phyloP scores from a whole-genome alignment of 306 rosid species.

The Begonia peltatifolia region DNA sequence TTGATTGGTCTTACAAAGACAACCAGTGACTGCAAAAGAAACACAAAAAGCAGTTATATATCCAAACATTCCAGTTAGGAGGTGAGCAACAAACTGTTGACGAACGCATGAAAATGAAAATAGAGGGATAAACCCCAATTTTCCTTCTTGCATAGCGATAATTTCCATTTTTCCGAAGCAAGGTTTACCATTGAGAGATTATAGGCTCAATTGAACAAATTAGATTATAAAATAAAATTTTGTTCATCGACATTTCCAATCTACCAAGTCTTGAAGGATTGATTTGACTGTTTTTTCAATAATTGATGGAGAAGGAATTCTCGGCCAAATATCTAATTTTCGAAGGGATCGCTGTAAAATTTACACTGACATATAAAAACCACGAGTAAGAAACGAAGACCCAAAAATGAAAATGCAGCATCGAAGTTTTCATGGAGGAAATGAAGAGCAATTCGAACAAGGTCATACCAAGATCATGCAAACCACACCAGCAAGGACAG shows the following conservation, averaged over 20 bases:
- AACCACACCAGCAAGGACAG: slow-evolving; percentile 51
- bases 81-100: not conserved
- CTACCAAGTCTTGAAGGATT: not conserved
- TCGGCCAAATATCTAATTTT: not conserved
- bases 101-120: not conserved
- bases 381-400: not conserved
- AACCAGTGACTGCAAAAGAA: slow-evolving; percentile 67
- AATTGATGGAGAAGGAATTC: too few relatives aligned
- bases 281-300: too few relatives aligned
- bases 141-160: not conserved
- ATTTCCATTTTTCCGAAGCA: not conserved
- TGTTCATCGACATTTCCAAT: not conserved
- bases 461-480: slow-evolving; percentile 72
- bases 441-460: not conserved
- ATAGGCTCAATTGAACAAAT: too few relatives aligned
- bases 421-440: not conserved
- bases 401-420: not conserved
- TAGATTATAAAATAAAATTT: too few relatives aligned
- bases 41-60: slow-evolving; percentile 3
- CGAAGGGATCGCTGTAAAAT: too few relatives aligned
- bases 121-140: not conserved
- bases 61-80: slow-evolving; percentile 2
- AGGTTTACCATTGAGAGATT: not conserved
- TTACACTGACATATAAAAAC: not conserved
- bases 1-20: slow-evolving; percentile 76